Percentiles rank a stretch among this genome's conserved stretches.
Conservation (phyloP, 352 stramenopile genomes). For the Globisporangium sylvaticum region DNA sequence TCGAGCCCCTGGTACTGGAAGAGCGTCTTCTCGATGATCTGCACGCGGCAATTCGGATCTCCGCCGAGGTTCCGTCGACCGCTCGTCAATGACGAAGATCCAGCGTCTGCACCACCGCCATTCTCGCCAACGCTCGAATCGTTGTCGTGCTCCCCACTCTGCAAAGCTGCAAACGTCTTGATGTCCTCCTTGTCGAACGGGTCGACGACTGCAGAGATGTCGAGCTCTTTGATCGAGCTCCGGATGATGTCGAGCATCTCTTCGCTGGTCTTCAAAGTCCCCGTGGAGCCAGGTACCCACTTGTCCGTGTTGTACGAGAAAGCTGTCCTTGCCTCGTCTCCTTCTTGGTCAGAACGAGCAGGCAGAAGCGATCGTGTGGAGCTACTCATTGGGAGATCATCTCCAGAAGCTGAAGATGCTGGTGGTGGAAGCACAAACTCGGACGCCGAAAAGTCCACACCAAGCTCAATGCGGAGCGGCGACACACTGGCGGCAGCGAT, state of each 20-base stretch:
- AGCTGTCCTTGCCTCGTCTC: slow-evolving; percentile 13
- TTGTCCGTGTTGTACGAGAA: slow-evolving; percentile 69
- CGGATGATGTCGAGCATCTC: slow-evolving; percentile 59
- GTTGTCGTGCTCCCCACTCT: slow-evolving; percentile 44
- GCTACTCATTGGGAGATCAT: background rate
- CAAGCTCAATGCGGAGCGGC: slow-evolving; percentile 47
- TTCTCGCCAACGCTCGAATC: background rate
- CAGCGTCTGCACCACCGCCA: background rate
- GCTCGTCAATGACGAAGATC: background rate
- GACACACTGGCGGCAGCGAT: slow-evolving; percentile 31
- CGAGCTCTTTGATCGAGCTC: slow-evolving; percentile 44
- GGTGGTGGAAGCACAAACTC: slow-evolving; percentile 37
- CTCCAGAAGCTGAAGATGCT: background rate
- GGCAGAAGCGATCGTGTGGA: background rate
- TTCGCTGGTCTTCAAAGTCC: slow-evolving; percentile 47
- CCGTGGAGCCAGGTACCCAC: slow-evolving; percentile 48
- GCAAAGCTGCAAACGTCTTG: slow-evolving; percentile 45
- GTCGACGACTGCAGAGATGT: slow-evolving; percentile 54
- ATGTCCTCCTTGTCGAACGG: slow-evolving; percentile 56
- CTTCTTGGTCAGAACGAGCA: background rate
- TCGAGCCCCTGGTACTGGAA: slow-evolving; percentile 38
- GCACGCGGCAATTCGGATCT: slow-evolving; percentile 41
- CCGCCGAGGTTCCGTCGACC: slow-evolving; percentile 25
- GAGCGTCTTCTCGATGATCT: slow-evolving; percentile 40
- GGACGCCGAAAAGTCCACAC: slow-evolving; percentile 58